A percentile compares a stretch with the other conserved stretches of the same genome.
Evolutionary conservation across 768 basidiomycete genomes (phyloP).

Genomic region (Termitomyces sp.): DNA sequence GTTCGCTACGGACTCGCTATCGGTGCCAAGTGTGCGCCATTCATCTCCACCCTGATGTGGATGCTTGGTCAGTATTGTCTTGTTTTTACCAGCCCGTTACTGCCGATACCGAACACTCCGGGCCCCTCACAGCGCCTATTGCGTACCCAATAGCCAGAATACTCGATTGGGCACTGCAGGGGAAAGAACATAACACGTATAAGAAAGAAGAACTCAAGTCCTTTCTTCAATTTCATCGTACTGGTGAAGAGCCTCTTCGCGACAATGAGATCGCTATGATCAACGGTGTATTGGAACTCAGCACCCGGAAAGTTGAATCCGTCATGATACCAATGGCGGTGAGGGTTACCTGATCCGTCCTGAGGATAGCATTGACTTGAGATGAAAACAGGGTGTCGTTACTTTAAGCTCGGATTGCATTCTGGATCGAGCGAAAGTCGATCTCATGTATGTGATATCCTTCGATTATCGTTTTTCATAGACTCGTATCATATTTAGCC

Average conservation of each 20-base stretch:
- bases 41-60: slow-evolving; percentile 72
- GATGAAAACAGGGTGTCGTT: slow-evolving; percentile 69
- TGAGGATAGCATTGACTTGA: background rate
- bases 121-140: slow-evolving; percentile 55
- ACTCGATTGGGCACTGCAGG: slow-evolving; percentile 77
- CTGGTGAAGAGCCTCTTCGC: slow-evolving; percentile 68
- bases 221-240: slow-evolving; percentile 77
- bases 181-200: slow-evolving; percentile 66
- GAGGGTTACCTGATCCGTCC: slow-evolving; percentile 3
- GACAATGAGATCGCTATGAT: slow-evolving; percentile 81
- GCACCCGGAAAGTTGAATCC: slow-evolving; percentile 66
- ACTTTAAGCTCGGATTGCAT: slow-evolving; percentile 55
- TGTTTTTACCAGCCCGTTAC: background rate
- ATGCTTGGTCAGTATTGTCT: slow-evolving; percentile 39
- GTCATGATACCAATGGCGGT: slow-evolving; percentile 84
- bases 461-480: background rate
- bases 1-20: slow-evolving; percentile 78
- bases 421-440: background rate
- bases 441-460: background rate
- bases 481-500: background rate
- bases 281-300: slow-evolving; percentile 74
- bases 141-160: slow-evolving; percentile 80
- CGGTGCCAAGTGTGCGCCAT: slow-evolving; percentile 71
- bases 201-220: slow-evolving; percentile 79
- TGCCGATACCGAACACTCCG: slow-evolving; percentile 18